A percentile compares a stretch with the other conserved stretches of the same genome.
These are phyloP conservation scores for Dactylellina cionopaga DNA, from an alignment of 2,329 filamentous ascomycete species.

Conservation along the genomic window DNA sequence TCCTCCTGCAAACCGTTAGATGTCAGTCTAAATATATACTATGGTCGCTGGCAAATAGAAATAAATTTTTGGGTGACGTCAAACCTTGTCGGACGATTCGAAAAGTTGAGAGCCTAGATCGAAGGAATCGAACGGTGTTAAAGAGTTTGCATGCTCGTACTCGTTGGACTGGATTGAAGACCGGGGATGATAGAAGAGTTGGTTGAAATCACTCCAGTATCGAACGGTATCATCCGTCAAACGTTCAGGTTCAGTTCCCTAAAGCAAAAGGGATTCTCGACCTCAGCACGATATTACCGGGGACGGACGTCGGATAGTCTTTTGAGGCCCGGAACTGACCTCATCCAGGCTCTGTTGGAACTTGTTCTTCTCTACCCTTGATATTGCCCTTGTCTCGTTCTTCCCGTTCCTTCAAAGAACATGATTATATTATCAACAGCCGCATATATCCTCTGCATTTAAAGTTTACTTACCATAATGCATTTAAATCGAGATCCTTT, in stretches of 20 bases:
- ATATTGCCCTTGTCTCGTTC: slow-evolving; percentile 35
- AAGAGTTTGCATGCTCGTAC: slow-evolving; percentile 80
- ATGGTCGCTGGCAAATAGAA: neutral
- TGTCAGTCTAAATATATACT: neutral
- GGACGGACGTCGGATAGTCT: too few relatives aligned
- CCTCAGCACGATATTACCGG: neutral
- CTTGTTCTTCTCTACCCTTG: slow-evolving; percentile 38
- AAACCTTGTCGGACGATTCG: slow-evolving; percentile 70
- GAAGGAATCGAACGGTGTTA: slow-evolving; percentile 86
- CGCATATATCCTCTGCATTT: neutral
- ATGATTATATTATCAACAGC: slow-evolving; percentile 8
- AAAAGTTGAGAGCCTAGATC: slow-evolving; percentile 79
- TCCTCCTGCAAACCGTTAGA: slow-evolving; percentile 67
- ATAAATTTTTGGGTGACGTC: slow-evolving; percentile 15
- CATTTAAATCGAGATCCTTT: slow-evolving; percentile 59
- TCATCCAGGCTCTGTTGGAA: slow-evolving; percentile 46
- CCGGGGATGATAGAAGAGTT: slow-evolving; percentile 88
- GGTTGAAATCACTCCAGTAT: slow-evolving; percentile 96
- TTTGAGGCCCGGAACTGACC: slow-evolving; percentile 39
- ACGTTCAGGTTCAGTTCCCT: slow-evolving; percentile 70
- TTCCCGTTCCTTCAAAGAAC: slow-evolving; percentile 30
- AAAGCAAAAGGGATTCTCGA: too few relatives aligned
- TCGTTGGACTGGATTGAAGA: slow-evolving; percentile 88
- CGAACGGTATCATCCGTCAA: slow-evolving; percentile 78
- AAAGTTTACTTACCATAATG: slow-evolving; percentile 62